Evolutionary conservation across 139 green algal genomes (phyloP), one percentile per base, ranked within the genome.

Genomic region (Chlamydomonas asymmetrica): DNA sequence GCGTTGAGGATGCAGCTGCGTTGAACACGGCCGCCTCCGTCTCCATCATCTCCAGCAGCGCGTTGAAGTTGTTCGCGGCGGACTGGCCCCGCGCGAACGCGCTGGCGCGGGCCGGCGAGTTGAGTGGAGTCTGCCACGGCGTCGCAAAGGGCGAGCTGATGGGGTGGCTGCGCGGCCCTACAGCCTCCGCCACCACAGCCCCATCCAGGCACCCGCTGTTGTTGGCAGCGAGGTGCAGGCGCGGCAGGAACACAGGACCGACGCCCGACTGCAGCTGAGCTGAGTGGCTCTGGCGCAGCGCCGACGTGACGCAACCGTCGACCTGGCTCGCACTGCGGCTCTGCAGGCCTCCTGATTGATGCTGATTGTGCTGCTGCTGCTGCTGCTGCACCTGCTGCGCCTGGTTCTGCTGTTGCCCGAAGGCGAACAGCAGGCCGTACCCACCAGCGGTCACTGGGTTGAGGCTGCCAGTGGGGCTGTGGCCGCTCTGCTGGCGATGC

Each of bases 81-180:
- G n/a, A n/a, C n/a, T n/a, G n/a, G n/a, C n/a, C n/a, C n/a, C n/a
- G n/a, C n/a, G n/a, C n/a, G n/a, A n/a, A n/a, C n/a, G n/a, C n/a
- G n/a, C n/a, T n/a, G n/a, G n/a, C n/a, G n/a, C n/a, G n/a, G n/a
- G n/a, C n/a, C n/a, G 70, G 70, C 3, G 70, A 76, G 70, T 34
- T 65, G 1, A 76, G 39, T 3, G 70, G 70, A 20, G 70, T 76
- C 0, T 9, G 22, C 70, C 70, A 76, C 29, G 70, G 70, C 4
- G 70, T 76, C 16, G 45, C 29, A 39, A 37, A 57, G 29, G 70
- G 70, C 29, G 56, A 68, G 57, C 20, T 67, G 1, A 76, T 56
- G 22, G 70, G 70, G 29, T 76, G 70, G 25, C 56, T 68, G 10
- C 56, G 22, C 40, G 50, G 35, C 35, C 69, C 69, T 43, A 39